Evolutionary conservation across 2,329 filamentous ascomycete genomes (phyloP).

Genomic region (Alternaria brassicicola): DNA sequence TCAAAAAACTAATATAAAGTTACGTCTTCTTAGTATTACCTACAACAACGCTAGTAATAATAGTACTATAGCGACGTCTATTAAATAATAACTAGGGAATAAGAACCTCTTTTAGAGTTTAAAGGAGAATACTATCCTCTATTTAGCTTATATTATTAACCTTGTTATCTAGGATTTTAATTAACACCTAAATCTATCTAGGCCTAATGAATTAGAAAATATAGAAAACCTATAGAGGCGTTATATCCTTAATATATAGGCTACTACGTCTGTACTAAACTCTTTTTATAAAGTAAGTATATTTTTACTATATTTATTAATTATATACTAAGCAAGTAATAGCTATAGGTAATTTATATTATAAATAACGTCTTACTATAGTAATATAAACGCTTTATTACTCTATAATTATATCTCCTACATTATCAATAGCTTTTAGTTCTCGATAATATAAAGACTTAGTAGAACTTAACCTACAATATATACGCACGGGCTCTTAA

Average conservation of each 20-base stretch:
- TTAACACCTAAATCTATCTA: background rate
- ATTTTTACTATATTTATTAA: background rate
- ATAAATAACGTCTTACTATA: background rate
- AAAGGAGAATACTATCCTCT: background rate
- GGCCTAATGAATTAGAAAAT: background rate
- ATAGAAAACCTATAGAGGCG: background rate
- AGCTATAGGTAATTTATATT: background rate
- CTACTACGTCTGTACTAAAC: background rate
- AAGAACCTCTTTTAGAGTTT: background rate
- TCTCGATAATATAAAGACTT: slow-evolving; percentile 6
- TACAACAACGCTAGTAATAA: background rate
- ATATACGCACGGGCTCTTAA: slow-evolving; percentile 10
- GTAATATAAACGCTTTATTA: background rate
- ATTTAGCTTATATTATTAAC: slow-evolving; percentile 9
- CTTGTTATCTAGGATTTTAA: slow-evolving; percentile 1
- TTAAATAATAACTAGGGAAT: background rate
- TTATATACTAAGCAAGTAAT: background rate
- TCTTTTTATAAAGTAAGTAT: background rate
- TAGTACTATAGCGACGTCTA: background rate
- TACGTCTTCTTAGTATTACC: background rate
- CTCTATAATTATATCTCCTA: background rate
- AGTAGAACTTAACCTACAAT: slow-evolving; percentile 16
- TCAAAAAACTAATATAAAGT: background rate
- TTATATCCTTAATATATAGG: background rate
- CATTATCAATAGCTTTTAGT: background rate